Percentiles rank a stretch among this genome's conserved stretches.
phyloP scores from a whole-genome alignment of 352 stramenopile species.

The Stramenopiles sp. region DNA sequence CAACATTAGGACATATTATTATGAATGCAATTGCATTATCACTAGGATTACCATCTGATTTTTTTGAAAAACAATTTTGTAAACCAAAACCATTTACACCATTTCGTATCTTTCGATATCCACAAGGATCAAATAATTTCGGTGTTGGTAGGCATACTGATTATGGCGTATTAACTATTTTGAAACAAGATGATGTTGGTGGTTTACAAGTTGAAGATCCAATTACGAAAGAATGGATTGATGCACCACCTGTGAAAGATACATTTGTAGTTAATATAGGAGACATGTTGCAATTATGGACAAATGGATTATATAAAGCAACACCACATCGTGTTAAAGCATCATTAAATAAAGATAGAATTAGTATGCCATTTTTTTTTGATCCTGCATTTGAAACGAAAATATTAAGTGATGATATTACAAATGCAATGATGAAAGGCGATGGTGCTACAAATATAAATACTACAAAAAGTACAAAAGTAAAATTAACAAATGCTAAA shows the following conservation, averaged over 20 bases:
- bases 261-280: constrained; percentile 32
- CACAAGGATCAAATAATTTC: too few species aligned
- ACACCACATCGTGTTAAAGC: constrained; percentile 30
- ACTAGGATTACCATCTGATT: neutral
- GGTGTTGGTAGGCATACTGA: constrained; percentile 25
- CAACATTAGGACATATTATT: neutral
- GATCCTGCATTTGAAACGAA: neutral
- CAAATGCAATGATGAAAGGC: too few species aligned
- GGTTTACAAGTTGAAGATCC: neutral
- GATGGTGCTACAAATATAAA: too few species aligned
- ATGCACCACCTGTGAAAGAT: constrained; percentile 21
- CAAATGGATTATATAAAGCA: constrained; percentile 19
- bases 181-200: constrained; percentile 25
- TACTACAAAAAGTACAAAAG: too few species aligned
- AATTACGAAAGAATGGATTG: constrained; percentile 15
- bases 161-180: constrained; percentile 26
- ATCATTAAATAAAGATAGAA: neutral
- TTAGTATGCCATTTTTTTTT: neutral
- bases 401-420: too few species aligned
- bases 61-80: too few species aligned
- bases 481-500: too few species aligned
- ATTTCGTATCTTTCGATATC: too few species aligned
- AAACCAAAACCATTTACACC: too few species aligned
- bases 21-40: neutral
- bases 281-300: constrained; percentile 29